These are phyloP conservation scores for sweet orange (Citrus sinensis) DNA, from an alignment of 345 rosid genomes.

Conservation along the genomic window DNA sequence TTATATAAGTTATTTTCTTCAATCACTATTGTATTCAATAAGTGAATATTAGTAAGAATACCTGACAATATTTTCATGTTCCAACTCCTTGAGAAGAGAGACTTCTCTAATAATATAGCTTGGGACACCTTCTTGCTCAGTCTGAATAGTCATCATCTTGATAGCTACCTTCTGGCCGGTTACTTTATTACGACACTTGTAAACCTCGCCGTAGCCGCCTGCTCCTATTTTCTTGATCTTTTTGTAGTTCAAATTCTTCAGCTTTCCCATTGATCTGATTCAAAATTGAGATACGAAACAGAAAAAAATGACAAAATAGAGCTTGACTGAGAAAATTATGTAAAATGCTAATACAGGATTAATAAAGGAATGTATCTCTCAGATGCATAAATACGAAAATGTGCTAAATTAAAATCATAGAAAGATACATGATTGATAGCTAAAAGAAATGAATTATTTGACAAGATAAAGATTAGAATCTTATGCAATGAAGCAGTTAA, in stretches of 20 bases:
- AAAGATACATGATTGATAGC: not conserved
- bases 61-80: slow-evolving; percentile 11
- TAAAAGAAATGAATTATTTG: not conserved
- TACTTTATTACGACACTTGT: not conserved
- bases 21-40: not conserved
- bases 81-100: not conserved
- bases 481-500: no score
- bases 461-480: no score
- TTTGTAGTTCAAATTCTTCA: slow-evolving; percentile 6
- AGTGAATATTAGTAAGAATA: not conserved
- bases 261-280: slow-evolving; percentile 1
- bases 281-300: not conserved
- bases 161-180: slow-evolving; percentile 5
- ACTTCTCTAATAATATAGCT: not conserved
- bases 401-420: not conserved
- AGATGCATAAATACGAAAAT: not conserved
- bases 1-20: not conserved
- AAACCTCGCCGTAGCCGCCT: not conserved
- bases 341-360: not conserved
- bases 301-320: not conserved
- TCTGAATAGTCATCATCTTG: not conserved
- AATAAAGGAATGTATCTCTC: not conserved
- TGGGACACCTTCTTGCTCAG: not conserved
- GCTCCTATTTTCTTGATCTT: not conserved
- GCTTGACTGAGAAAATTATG: not conserved